phyloP scores from a whole-genome alignment of 108 stramenopile genomes.

The Cyclotella atomus region DNA sequence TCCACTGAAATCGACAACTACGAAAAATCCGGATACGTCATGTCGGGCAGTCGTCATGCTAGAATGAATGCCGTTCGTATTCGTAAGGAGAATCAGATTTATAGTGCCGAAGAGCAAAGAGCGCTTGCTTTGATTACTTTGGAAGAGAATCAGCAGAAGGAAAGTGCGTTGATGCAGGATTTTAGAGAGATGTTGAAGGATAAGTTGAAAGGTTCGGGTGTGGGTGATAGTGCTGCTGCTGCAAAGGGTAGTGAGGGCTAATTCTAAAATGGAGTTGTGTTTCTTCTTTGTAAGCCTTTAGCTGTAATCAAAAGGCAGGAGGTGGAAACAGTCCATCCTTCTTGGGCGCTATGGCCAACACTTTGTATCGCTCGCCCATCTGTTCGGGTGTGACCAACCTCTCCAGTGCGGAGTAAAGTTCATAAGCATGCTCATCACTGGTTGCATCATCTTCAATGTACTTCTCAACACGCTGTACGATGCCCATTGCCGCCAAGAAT shows the following conservation, averaged over 20 bases:
- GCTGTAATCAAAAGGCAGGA: slow-evolving; percentile 47
- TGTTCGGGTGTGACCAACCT: slow-evolving; percentile 88
- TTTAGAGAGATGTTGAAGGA: slow-evolving; percentile 87
- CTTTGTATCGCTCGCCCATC: slow-evolving; percentile 92
- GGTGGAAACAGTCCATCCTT: slow-evolving; percentile 53
- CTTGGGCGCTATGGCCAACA: slow-evolving; percentile 77
- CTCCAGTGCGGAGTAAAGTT: slow-evolving; percentile 77
- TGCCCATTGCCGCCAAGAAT: slow-evolving; percentile 93
- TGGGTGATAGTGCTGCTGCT: slow-evolving; percentile 12
- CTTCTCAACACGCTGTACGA: slow-evolving; percentile 74
- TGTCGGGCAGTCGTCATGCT: slow-evolving; percentile 95
- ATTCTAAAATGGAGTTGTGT: not conserved
- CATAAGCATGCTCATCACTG: slow-evolving; percentile 86
- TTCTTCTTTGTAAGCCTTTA: not conserved
- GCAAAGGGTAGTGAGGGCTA: not conserved
- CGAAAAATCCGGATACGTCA: slow-evolving; percentile 95
- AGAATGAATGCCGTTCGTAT: slow-evolving; percentile 99
- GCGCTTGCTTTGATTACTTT: slow-evolving; percentile 96
- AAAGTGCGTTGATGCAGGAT: slow-evolving; percentile 93
- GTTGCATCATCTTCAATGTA: slow-evolving; percentile 81
- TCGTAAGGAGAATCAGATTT: slow-evolving; percentile 99
- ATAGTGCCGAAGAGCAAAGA: slow-evolving; percentile 96
- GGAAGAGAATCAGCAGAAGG: slow-evolving; percentile 98
- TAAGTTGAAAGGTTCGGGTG: slow-evolving; percentile 55
- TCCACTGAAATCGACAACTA: slow-evolving; percentile 92